Evolutionary conservation across 2,329 filamentous ascomycete genomes (phyloP).

Genomic region (Pseudogymnoascus sp.): DNA sequence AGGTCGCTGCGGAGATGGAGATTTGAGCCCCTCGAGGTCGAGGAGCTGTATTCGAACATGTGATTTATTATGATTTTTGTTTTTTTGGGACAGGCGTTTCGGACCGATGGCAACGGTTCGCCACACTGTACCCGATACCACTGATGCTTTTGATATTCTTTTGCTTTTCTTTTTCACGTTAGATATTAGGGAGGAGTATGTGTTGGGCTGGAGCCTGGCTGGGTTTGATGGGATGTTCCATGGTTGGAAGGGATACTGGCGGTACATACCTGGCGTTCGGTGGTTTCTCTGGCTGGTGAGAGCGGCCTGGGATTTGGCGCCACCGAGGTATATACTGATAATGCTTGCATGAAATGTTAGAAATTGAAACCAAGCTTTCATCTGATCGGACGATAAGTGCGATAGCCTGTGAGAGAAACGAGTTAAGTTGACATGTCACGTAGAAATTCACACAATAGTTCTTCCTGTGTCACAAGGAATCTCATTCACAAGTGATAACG

Average conservation of each 20-base stretch:
- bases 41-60: slow-evolving; percentile 2
- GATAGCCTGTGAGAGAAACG: background rate
- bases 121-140: slow-evolving; percentile 9
- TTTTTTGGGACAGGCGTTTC: slow-evolving; percentile 10
- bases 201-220: slow-evolving; percentile 5
- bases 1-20: slow-evolving; percentile 56
- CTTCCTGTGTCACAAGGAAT: slow-evolving; percentile 10
- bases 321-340: slow-evolving; percentile 7
- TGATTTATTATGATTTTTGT: slow-evolving; percentile 5
- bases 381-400: background rate
- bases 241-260: background rate
- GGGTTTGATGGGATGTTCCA: background rate
- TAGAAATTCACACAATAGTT: slow-evolving; percentile 10
- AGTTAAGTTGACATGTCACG: slow-evolving; percentile 3
- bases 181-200: slow-evolving; percentile 2
- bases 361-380: slow-evolving; percentile 3
- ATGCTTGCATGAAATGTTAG: slow-evolving; percentile 1
- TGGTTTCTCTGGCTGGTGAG: slow-evolving; percentile 8
- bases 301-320: slow-evolving; percentile 2
- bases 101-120: slow-evolving; percentile 10
- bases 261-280: slow-evolving; percentile 7
- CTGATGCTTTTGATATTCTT: background rate
- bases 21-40: slow-evolving; percentile 29
- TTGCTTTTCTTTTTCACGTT: background rate
- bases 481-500: slow-evolving; percentile 10